Conservation (phyloP, 495 filamentous ascomycete genomes). For the Parachaetomium inaequale region DNA sequence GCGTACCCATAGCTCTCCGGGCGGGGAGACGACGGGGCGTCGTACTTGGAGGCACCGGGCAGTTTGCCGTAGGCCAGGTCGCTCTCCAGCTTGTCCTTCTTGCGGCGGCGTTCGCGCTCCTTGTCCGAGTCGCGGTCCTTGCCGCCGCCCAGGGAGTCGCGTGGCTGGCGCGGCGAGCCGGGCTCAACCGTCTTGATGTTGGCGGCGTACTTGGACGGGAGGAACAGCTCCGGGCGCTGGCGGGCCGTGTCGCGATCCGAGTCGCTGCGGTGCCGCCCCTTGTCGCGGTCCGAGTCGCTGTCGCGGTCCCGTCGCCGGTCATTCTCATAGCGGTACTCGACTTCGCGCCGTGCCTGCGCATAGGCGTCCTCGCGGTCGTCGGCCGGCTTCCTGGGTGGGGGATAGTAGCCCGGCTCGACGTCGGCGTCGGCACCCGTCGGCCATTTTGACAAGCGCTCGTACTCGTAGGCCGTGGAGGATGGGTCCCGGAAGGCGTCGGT, state of each 20-base stretch:
- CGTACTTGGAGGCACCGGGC: constrained; percentile 29
- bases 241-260: constrained; percentile 16
- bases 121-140: constrained; percentile 34
- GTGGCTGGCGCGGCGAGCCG: constrained; percentile 25
- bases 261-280: constrained; percentile 15
- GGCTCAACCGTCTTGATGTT: constrained; percentile 23
- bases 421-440: constrained; percentile 31
- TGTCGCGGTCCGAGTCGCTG: constrained; percentile 19
- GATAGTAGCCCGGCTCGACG: constrained; percentile 26
- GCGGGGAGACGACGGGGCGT: constrained; percentile 29
- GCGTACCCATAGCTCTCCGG: constrained; percentile 43
- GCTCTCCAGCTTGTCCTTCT: constrained; percentile 41
- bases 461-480: constrained; percentile 29
- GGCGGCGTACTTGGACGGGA: constrained; percentile 29
- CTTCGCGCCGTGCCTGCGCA: constrained; percentile 22
- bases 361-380: constrained; percentile 18
- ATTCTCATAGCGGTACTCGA: constrained; percentile 29
- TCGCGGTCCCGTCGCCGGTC: constrained; percentile 32
- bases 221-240: constrained; percentile 17
- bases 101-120: constrained; percentile 29
- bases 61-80: constrained; percentile 47
- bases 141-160: constrained; percentile 33
- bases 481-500: constrained; percentile 35
- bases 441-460: constrained; percentile 35
- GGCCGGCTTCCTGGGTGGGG: constrained; percentile 12